These are phyloP conservation scores for Santalum album DNA, from an alignment of 164 flowering plant species.

Conservation along the genomic window DNA sequence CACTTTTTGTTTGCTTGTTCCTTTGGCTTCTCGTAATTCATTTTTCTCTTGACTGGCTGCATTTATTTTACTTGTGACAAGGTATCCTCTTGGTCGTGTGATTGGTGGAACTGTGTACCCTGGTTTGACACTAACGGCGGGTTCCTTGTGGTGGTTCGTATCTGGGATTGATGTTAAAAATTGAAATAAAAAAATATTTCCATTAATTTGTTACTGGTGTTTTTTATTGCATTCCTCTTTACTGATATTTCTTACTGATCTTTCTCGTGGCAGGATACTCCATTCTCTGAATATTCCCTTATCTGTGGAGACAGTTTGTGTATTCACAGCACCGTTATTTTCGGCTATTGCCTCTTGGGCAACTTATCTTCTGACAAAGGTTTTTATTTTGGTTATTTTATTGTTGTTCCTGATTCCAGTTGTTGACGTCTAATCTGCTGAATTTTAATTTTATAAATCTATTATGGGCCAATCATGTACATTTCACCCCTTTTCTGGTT, in stretches of 20 bases:
- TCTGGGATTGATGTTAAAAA: background rate
- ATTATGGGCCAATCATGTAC: too few relatives aligned
- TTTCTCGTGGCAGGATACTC: conserved; percentile 47
- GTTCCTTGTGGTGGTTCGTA: conserved; percentile 85
- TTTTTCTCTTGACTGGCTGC: background rate
- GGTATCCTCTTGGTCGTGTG: conserved; percentile 99
- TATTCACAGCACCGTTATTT: conserved; percentile 95
- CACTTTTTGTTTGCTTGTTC: background rate
- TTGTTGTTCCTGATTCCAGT: background rate
- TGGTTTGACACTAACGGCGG: conserved; percentile 96
- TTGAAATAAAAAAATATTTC: background rate
- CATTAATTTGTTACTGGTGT: background rate
- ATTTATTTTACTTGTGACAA: conserved; percentile 17
- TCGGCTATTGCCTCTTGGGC: conserved; percentile 99
- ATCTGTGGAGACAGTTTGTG: conserved; percentile 99
- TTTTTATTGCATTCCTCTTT: background rate
- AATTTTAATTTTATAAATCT: background rate
- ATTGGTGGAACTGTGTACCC: conserved; percentile 99
- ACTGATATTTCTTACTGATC: background rate
- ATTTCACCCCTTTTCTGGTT: too few relatives aligned
- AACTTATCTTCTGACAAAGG: conserved; percentile 95
- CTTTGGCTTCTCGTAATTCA: background rate
- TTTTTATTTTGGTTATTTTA: conserved; percentile 16
- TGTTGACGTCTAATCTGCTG: background rate
- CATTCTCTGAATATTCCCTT: conserved; percentile 89